These are phyloP conservation scores for Ambrosia hybrid DNA, from an alignment of 140 eudicot species.

Conservation along the genomic window DNA sequence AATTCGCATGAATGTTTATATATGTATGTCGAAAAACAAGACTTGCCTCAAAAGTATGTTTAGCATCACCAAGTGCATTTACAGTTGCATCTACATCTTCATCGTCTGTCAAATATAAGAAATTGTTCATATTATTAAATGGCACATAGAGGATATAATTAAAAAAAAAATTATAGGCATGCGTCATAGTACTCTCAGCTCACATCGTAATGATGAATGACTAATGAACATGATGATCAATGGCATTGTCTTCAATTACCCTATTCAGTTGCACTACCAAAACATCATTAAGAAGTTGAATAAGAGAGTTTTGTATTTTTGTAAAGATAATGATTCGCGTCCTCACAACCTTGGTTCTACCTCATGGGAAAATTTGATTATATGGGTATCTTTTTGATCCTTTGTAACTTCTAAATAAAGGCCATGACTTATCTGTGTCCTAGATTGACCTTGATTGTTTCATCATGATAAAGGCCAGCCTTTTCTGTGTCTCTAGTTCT, in stretches of 20 bases:
- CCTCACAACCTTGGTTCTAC: background rate
- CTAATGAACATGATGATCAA: conserved; percentile 6
- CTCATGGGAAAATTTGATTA: too few relatives aligned
- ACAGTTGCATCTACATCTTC: conserved; percentile 31
- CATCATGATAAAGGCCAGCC: too few relatives aligned
- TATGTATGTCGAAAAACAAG: conserved; percentile 3
- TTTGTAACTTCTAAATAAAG: too few relatives aligned
- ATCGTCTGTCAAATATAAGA: conserved; percentile 33
- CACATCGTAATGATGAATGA: conserved; percentile 10
- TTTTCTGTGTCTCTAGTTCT: too few relatives aligned
- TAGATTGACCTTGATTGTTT: too few relatives aligned
- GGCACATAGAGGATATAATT: conserved; percentile 6
- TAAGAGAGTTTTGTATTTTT: background rate
- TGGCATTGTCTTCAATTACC: background rate
- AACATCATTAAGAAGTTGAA: background rate
- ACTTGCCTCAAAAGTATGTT: conserved; percentile 44
- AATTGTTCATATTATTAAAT: background rate
- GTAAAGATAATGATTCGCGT: background rate
- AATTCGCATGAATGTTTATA: conserved; percentile 7
- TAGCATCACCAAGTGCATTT: conserved; percentile 30
- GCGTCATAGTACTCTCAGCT: background rate
- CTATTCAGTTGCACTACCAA: conserved; percentile 13
- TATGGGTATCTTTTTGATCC: too few relatives aligned
- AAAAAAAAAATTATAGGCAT: background rate
- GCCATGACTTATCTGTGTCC: too few relatives aligned